Conservation (phyloP, 495 filamentous ascomycete genomes). For the Elaphomyces granulatus region DNA sequence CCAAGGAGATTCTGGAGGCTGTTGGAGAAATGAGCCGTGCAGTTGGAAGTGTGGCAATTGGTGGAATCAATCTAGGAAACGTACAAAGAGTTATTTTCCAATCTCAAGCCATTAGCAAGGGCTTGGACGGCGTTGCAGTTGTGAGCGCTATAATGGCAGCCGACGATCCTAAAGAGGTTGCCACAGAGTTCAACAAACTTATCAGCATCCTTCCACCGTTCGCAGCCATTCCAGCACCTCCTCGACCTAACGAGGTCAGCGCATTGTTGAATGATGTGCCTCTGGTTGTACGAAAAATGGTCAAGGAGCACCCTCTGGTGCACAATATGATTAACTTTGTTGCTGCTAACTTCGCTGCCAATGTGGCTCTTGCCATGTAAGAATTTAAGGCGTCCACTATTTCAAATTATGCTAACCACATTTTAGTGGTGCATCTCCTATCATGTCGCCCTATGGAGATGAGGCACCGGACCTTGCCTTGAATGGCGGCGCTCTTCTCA, state of each 20-base stretch:
- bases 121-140: conserved; percentile 67
- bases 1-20: conserved; percentile 48
- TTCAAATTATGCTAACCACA: conserved; percentile 6
- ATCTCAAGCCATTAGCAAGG: conserved; percentile 34
- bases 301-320: conserved; percentile 51
- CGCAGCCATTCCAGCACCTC: conserved; percentile 13
- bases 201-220: conserved; percentile 37
- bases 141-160: conserved; percentile 81
- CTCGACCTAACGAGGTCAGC: conserved; percentile 21
- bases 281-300: conserved; percentile 43
- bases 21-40: conserved; percentile 30
- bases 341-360: conserved; percentile 86
- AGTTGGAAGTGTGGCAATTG: conserved; percentile 64
- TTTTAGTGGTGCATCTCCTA: conserved; percentile 62
- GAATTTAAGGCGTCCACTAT: conserved; percentile 1
- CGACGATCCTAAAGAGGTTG: conserved; percentile 43
- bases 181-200: conserved; percentile 39
- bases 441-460: conserved; percentile 79
- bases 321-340: conserved; percentile 97
- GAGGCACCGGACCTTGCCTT: conserved; percentile 67
- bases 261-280: conserved; percentile 34
- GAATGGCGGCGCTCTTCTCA: conserved; percentile 54
- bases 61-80: conserved; percentile 73
- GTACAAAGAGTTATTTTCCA: conserved; percentile 58
- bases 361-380: conserved; percentile 64